Evolutionary conservation across 2,329 filamentous ascomycete species (phyloP).

Genomic region (Talaromyces verruculosus): DNA sequence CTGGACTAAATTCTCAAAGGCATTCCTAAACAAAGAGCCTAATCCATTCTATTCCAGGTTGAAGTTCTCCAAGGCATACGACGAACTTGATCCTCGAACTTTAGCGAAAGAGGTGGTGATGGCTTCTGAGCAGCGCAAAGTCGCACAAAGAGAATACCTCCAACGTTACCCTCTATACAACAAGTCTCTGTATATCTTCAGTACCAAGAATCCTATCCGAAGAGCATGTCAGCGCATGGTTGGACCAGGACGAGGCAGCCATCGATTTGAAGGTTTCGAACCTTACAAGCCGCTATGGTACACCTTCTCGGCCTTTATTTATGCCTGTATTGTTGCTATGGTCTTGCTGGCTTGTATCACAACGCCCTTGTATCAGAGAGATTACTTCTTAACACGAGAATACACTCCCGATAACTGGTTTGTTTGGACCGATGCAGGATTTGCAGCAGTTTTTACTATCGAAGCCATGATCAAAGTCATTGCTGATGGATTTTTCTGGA

Average conservation of each 20-base stretch:
- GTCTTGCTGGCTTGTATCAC: conserved; percentile 93
- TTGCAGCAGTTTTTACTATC: conserved; percentile 79
- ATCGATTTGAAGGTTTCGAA: conserved; percentile 84
- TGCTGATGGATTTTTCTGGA: conserved; percentile 94
- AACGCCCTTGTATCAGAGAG: conserved; percentile 88
- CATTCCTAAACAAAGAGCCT: conserved; percentile 67
- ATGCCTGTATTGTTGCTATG: conserved; percentile 93
- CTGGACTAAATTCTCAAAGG: conserved; percentile 60
- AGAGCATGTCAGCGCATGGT: conserved; percentile 85
- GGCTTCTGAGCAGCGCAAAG: conserved; percentile 77
- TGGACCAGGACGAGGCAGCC: conserved; percentile 80
- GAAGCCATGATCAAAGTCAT: conserved; percentile 91
- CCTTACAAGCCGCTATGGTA: conserved; percentile 93
- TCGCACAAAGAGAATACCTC: conserved; percentile 87
- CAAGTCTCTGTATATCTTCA: conserved; percentile 84
- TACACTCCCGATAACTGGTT: conserved; percentile 81
- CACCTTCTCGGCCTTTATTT: conserved; percentile 87
- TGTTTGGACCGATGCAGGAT: conserved; percentile 87
- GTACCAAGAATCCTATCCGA: conserved; percentile 72
- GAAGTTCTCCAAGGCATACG: conserved; percentile 67
- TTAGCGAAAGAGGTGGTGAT: conserved; percentile 90
- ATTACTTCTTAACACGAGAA: conserved; percentile 67
- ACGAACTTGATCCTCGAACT: conserved; percentile 76
- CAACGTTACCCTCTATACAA: conserved; percentile 87
- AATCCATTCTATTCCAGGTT: conserved; percentile 94